Evolutionary conservation across 768 basidiomycete genomes (phyloP).

Genomic region (Tulasnella sp.): DNA sequence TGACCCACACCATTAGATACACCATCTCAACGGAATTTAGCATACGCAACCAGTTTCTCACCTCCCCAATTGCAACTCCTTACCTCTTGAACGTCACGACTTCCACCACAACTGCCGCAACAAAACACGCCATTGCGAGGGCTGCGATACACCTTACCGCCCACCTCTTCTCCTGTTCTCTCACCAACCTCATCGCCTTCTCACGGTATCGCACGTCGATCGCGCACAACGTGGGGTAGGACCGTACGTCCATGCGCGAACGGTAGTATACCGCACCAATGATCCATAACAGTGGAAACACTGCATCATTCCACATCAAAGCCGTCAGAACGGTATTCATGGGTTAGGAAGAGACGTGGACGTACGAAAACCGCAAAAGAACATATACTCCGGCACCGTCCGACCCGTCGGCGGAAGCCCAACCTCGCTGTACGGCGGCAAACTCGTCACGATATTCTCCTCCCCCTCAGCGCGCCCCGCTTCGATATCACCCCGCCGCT

Average conservation of each 20-base stretch:
- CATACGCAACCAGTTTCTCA: too few relatives aligned
- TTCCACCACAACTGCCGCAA: background rate
- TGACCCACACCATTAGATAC: too few relatives aligned
- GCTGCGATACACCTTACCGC: background rate
- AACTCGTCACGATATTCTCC: too few relatives aligned
- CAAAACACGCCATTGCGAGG: background rate
- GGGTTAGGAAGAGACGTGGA: background rate
- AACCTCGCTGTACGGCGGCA: too few relatives aligned
- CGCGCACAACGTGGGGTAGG: background rate
- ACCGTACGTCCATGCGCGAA: background rate
- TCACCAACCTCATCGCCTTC: background rate
- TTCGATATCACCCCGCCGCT: too few relatives aligned
- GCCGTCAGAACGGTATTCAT: background rate
- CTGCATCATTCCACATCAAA: background rate
- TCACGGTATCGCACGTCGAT: background rate
- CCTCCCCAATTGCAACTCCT: too few relatives aligned
- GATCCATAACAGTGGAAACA: slow-evolving; percentile 1
- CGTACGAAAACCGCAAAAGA: background rate
- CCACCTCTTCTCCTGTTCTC: background rate
- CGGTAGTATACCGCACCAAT: background rate
- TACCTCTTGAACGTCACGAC: background rate
- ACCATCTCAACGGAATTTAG: too few relatives aligned
- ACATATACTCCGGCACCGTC: background rate
- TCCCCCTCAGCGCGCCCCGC: too few relatives aligned
- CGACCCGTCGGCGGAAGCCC: background rate